Base-by-base conservation (phyloP, 176 grass and related monocot species). In the Phoenix dactylifera region DNA sequence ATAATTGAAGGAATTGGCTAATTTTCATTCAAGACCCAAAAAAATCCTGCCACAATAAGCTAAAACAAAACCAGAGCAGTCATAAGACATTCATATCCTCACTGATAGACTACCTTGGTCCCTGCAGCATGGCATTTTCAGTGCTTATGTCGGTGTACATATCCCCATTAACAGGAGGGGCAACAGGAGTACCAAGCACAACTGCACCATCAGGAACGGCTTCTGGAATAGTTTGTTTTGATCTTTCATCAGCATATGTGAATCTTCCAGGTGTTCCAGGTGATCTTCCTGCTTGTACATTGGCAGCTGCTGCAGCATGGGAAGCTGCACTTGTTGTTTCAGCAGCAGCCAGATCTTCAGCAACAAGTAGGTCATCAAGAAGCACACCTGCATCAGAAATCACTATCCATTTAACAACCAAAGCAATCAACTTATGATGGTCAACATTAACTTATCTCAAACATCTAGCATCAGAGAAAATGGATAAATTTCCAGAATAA, bases 91-190 rank as follows among this genome's bases (percentile, higher is more conserved):
- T 9, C 10, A 14, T 44, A 44, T 12, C 7, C 35, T 44, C 35
- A 44, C 5, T 32, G n/a, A 52, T 55, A 58, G 52, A 54, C 58
- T 68, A 99, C 94, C 94, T 86, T 61, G 87, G 85, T 67, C 82
- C 94, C 72, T 83, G 93, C 22, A 90, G 72, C 60, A 93, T 70
- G 5, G 84, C 94, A 18, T 98, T 98, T 81, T 98, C 94, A 23
- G 88, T 78, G 68, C 87, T 98, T 65, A 98, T 98, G 83, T 98
- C 94, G 55, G 84, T 87, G 52, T 98, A 82, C 71, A 93, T 81
- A 81, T 93, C 94, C 18, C 94, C 94, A 79, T 99, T 99, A 55
- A 89, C 79, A 72, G 94, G 94, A 74, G 94, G 85, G 26, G 94
- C 94, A 63, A 99, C 94, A 68, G 94, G 79, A 70, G 87, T 99